Conservation (phyloP, 1,284 basidiomycete species). For the Cerrena zonata region DNA sequence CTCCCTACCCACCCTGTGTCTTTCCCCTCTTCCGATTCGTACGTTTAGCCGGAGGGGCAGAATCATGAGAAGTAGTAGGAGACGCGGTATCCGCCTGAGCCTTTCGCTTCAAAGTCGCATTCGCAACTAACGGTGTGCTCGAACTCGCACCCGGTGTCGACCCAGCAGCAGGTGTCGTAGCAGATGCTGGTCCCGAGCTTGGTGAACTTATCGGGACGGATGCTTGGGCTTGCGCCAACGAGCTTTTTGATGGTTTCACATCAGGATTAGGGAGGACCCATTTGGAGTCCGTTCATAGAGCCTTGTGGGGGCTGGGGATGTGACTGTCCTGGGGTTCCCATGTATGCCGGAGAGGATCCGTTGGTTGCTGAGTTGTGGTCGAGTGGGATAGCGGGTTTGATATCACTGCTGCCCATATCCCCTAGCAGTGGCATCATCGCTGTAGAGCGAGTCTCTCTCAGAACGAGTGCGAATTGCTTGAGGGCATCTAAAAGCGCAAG, state of each 20-base stretch:
- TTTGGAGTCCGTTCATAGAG: too few relatives aligned
- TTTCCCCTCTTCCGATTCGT: slow-evolving; percentile 45
- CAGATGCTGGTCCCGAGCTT: slow-evolving; percentile 21
- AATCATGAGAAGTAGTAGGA: slow-evolving; percentile 43
- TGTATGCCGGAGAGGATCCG: background rate
- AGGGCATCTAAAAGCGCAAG: slow-evolving; percentile 34
- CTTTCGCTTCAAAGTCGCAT: slow-evolving; percentile 62
- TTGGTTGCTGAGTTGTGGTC: background rate
- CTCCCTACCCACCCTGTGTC: slow-evolving; percentile 18
- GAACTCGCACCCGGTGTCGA: slow-evolving; percentile 28
- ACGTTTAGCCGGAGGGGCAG: slow-evolving; percentile 43
- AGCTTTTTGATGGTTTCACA: background rate
- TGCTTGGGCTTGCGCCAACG: slow-evolving; percentile 12
- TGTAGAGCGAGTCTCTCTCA: slow-evolving; percentile 33
- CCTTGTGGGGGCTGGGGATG: too few relatives aligned
- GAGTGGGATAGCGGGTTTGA: background rate
- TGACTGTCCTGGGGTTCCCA: background rate
- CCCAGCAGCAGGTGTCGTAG: slow-evolving; percentile 26
- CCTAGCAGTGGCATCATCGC: background rate
- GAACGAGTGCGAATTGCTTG: slow-evolving; percentile 36
- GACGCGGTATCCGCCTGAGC: slow-evolving; percentile 40
- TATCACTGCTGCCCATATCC: background rate
- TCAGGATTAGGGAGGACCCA: background rate
- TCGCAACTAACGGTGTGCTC: slow-evolving; percentile 43
- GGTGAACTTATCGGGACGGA: slow-evolving; percentile 38